phyloP scores from a whole-genome alignment of 1,139 yeast genomes.

The Protomyces arabidopsidicola region DNA sequence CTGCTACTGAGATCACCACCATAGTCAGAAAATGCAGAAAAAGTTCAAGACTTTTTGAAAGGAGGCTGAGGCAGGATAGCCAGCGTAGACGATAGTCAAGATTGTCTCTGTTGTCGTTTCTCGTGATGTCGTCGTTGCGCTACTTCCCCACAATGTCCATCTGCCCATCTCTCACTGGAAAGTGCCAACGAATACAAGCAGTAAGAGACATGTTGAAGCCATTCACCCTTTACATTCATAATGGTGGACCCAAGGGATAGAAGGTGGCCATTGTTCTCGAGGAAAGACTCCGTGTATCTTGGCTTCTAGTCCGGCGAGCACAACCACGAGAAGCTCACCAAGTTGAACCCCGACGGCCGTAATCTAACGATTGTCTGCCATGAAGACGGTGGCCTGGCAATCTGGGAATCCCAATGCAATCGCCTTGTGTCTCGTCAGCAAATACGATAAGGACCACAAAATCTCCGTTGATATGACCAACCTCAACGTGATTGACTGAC shows the following conservation, averaged over 20 bases:
- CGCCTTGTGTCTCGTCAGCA: conserved; percentile 46
- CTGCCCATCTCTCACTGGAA: too few species aligned
- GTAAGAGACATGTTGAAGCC: conserved; percentile 5
- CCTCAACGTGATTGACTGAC: conserved; percentile 75
- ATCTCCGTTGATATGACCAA: conserved; percentile 71
- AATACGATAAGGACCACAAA: conserved; percentile 62
- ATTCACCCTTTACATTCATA: conserved; percentile 23
- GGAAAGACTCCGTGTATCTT: conserved; percentile 78
- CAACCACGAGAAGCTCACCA: conserved; percentile 13
- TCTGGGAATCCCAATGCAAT: conserved; percentile 31
- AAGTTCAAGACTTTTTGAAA: conserved; percentile 8
- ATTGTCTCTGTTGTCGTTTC: too few species aligned
- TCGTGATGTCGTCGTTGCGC: too few species aligned
- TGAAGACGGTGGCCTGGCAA: conserved; percentile 18
- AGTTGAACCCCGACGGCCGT: conserved; percentile 29
- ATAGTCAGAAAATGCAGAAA: conserved; percentile 5
- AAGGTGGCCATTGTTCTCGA: conserved; percentile 86
- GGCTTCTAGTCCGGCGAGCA: conserved; percentile 50
- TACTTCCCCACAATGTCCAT: not conserved
- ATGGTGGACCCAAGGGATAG: conserved; percentile 52
- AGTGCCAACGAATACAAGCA: too few species aligned
- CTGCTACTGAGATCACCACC: too few species aligned
- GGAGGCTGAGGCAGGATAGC: conserved; percentile 23
- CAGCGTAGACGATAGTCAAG: conserved; percentile 8
- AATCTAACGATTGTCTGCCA: conserved; percentile 25